phyloP scores from a whole-genome alignment of 2,329 filamentous ascomycete species.

The Botryotinia convoluta region DNA sequence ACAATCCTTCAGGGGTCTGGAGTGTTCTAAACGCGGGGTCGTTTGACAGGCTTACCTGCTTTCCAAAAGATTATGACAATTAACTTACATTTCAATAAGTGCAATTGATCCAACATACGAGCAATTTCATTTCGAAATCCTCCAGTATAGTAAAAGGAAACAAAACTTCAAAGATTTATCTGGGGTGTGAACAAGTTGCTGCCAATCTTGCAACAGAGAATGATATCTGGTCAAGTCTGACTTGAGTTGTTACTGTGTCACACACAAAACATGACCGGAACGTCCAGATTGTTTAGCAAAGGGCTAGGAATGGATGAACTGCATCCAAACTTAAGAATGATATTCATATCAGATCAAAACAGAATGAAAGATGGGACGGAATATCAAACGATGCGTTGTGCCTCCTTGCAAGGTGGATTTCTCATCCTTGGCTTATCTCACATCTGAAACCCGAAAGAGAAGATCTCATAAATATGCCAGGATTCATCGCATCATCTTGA shows the following conservation, averaged over 20 bases:
- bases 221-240: background rate
- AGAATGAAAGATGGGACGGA: background rate
- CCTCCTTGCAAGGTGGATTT: background rate
- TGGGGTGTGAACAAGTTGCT: background rate
- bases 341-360: background rate
- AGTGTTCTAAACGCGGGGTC: slow-evolving; percentile 10
- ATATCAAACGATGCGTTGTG: slow-evolving; percentile 4
- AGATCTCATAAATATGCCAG: background rate
- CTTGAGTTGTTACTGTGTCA: too few species aligned
- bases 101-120: background rate
- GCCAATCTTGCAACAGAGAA: background rate
- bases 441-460: slow-evolving; percentile 2
- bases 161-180: background rate
- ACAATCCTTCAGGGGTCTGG: background rate
- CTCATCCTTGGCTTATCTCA: background rate
- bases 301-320: background rate
- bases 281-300: background rate
- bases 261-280: background rate
- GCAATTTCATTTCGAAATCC: background rate
- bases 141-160: background rate
- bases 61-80: background rate
- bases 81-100: background rate
- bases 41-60: background rate
- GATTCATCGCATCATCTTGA: background rate
- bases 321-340: background rate